A percentile compares a stretch with the other conserved stretches of the same genome.
Conservation (phyloP, 2,329 filamentous ascomycete species). For the Fusarium proliferatum region DNA sequence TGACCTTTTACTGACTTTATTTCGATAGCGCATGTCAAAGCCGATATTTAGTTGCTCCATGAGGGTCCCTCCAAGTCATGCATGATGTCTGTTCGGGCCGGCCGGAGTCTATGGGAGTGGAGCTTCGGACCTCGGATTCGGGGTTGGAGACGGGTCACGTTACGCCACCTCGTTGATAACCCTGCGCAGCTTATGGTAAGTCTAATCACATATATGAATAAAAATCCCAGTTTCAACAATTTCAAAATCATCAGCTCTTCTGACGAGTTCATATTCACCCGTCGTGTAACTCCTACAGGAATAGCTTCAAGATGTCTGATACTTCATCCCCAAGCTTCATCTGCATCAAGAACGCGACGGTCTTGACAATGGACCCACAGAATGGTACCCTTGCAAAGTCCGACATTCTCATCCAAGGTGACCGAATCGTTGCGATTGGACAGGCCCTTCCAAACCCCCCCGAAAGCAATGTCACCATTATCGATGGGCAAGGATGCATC, state of each 20-base stretch:
- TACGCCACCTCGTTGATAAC: too few relatives aligned
- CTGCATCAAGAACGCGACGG: background rate
- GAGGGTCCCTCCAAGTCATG: too few relatives aligned
- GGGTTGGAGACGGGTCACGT: background rate
- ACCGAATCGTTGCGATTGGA: background rate
- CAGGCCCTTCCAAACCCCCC: background rate
- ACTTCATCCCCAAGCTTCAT: background rate
- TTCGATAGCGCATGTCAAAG: too few relatives aligned
- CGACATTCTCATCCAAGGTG: background rate
- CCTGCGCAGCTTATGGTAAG: too few relatives aligned
- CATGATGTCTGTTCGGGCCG: background rate
- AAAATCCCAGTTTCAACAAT: background rate
- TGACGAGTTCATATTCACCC: too few relatives aligned
- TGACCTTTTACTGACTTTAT: too few relatives aligned
- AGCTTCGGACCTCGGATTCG: background rate
- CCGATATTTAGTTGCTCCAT: too few relatives aligned
- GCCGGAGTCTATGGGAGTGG: background rate
- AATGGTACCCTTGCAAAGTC: background rate
- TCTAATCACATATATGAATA: background rate
- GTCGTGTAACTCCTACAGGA: background rate
- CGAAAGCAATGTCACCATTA: background rate
- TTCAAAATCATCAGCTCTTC: too few relatives aligned
- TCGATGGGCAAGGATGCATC: background rate
- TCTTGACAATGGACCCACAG: background rate
- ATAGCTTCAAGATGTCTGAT: background rate